Conservation (phyloP, 768 basidiomycete species). For the Dioszegia crocea region DNA sequence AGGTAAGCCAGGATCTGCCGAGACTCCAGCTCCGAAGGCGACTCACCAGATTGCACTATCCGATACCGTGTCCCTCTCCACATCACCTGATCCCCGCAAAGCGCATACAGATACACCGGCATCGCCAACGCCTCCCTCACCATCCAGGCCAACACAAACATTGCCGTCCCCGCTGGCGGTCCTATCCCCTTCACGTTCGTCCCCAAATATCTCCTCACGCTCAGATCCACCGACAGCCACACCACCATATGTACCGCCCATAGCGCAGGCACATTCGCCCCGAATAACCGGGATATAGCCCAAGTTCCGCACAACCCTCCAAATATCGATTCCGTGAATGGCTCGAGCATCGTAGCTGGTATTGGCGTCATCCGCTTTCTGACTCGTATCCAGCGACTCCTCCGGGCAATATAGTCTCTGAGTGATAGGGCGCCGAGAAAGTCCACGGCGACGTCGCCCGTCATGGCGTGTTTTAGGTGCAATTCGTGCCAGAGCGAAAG, state of each 20-base stretch:
- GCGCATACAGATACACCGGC: constrained; percentile 80
- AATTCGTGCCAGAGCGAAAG: constrained; percentile 89
- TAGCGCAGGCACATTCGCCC: constrained; percentile 49
- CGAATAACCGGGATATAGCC: constrained; percentile 54
- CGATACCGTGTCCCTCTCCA: constrained; percentile 84
- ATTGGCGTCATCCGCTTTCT: constrained; percentile 83
- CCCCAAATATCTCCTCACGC: constrained; percentile 75
- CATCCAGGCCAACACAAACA: constrained; percentile 73
- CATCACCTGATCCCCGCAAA: constrained; percentile 72
- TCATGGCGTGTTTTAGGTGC: constrained; percentile 78
- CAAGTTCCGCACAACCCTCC: constrained; percentile 63
- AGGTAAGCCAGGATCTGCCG: background rate
- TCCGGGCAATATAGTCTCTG: constrained; percentile 75
- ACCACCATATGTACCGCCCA: constrained; percentile 55
- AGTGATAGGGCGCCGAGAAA: constrained; percentile 83
- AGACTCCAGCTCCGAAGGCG: no score
- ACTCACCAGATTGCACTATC: constrained; percentile 71
- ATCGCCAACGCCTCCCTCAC: constrained; percentile 75
- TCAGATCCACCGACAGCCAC: constrained; percentile 77
- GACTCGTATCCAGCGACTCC: constrained; percentile 94
- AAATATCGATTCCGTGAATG: constrained; percentile 82
- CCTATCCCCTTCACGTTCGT: constrained; percentile 57
- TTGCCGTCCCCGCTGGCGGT: constrained; percentile 50
- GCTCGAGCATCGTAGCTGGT: constrained; percentile 79
- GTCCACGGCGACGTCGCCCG: constrained; percentile 83